Base-by-base conservation (phyloP, 306 rosid species). In the Begonia peltatifolia region DNA sequence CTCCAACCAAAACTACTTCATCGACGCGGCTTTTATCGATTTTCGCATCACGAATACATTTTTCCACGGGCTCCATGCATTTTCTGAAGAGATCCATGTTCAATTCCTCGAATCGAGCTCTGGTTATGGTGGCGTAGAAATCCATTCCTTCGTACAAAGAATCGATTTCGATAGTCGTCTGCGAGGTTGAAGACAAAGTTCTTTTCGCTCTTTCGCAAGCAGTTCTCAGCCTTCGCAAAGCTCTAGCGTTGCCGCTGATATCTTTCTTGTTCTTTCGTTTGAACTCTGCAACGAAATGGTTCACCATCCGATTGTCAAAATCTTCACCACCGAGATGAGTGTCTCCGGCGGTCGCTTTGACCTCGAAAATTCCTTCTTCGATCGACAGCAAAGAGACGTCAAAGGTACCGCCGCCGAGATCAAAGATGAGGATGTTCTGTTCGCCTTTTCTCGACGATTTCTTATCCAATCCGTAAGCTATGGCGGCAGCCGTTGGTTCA, bases 311-410 rank as follows among this genome's bases (percentile, higher is more conserved):
- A 18, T 87, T 87, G 46, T 87, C 94, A 11, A 87, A 87, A 56
- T 87, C 94, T 17, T 87, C 96, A 0, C 96, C 96, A 3, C 96
- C 94, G 0, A 87, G 74, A 66, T 87, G 94, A 0, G 96, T 83
- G 42, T 87, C 96, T 1, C 94, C 94, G 0, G 94, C 83, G 0
- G 94, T 87, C 6, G 96, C 90, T 44, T 87, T 87, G 2, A 87
- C 96, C 52, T 87, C 96, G 16, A 87, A 87, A 2, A 83, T 87
- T 11, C 96, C 87, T 13, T 87, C 94, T 35, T 83, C 96, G 0
- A 83, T 83, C 0, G 94, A 78, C 46, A 87, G 54, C 2, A 87
- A 13, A 0, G 96, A 87, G 22, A 83, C 94, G 41, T 87, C 96
- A 2, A 87, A 87, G 20, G 96, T 87, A 0, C 96, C 87, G 0